These are phyloP conservation scores for Torrubiella hemipterigena DNA, from an alignment of 2,329 filamentous ascomycete genomes.

Conservation along the genomic window DNA sequence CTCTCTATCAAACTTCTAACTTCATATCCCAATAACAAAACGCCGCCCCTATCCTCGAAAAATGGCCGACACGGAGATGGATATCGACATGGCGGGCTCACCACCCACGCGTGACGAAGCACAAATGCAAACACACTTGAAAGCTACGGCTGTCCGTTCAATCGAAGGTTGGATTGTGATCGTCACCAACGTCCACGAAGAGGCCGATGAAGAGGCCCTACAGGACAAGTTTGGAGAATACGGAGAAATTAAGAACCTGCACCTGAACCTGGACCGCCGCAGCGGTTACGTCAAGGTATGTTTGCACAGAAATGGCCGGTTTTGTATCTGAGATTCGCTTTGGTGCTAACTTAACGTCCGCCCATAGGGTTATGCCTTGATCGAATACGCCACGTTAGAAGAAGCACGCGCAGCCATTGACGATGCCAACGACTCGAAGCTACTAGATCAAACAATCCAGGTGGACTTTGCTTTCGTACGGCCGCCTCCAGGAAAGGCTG, in stretches of 20 bases:
- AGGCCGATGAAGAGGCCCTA: slow-evolving; percentile 72
- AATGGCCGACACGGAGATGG: slow-evolving; percentile 49
- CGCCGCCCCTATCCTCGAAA: no score
- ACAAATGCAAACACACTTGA: slow-evolving; percentile 60
- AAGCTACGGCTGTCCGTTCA: slow-evolving; percentile 70
- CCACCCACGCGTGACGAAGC: slow-evolving; percentile 36
- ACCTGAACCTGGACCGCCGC: slow-evolving; percentile 69
- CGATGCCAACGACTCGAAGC: slow-evolving; percentile 62
- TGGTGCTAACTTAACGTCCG: neutral
- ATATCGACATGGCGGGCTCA: slow-evolving; percentile 32
- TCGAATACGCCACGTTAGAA: slow-evolving; percentile 69
- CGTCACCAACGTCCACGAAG: slow-evolving; percentile 79
- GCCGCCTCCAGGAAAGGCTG: slow-evolving; percentile 49
- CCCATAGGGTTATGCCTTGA: slow-evolving; percentile 65
- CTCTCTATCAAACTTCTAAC: neutral
- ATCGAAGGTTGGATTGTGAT: slow-evolving; percentile 87
- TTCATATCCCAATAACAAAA: no score
- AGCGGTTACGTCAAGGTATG: slow-evolving; percentile 77
- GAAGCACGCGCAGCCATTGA: slow-evolving; percentile 76
- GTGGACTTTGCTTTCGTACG: slow-evolving; percentile 82
- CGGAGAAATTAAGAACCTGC: slow-evolving; percentile 78
- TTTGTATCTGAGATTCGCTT: neutral
- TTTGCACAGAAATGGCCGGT: neutral
- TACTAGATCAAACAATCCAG: slow-evolving; percentile 68
- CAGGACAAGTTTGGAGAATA: slow-evolving; percentile 75